phyloP scores from a whole-genome alignment of 306 rosid genomes.

The Medicago lupulina region DNA sequence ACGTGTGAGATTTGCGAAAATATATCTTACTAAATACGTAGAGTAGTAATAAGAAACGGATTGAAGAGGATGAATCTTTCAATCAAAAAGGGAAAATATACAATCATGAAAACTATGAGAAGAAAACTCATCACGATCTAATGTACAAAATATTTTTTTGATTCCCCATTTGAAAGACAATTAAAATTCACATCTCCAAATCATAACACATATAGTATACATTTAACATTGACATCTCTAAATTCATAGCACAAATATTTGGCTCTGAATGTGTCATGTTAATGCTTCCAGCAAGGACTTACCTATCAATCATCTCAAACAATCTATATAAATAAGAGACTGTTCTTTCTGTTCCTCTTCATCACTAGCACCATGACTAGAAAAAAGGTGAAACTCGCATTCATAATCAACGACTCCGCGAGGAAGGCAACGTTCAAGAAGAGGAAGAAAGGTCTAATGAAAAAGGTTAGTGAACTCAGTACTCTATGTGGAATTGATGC shows the following conservation, averaged over 20 bases:
- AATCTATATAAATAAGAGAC: slow-evolving; percentile 32
- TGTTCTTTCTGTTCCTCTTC: not conserved
- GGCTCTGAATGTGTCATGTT: slow-evolving; percentile 17
- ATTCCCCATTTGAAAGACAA: slow-evolving; percentile 11
- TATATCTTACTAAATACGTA: not conserved
- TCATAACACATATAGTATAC: not conserved
- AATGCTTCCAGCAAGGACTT: slow-evolving; percentile 14
- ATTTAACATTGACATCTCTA: slow-evolving; percentile 9
- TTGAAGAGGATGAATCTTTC: not conserved
- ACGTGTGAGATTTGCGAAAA: not conserved
- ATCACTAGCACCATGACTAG: slow-evolving; percentile 44
- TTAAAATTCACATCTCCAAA: slow-evolving; percentile 11
- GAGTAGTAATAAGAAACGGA: not conserved
- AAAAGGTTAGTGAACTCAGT: slow-evolving; percentile 54
- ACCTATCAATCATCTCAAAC: not conserved
- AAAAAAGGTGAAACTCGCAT: slow-evolving; percentile 58
- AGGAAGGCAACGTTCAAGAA: slow-evolving; percentile 59
- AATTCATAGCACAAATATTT: slow-evolving; percentile 29
- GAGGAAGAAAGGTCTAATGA: slow-evolving; percentile 57
- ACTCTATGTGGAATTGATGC: slow-evolving; percentile 59
- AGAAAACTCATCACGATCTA: not conserved
- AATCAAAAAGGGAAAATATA: not conserved
- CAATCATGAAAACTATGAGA: not conserved
- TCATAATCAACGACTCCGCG: slow-evolving; percentile 52
- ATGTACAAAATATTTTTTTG: not conserved